Evolutionary conservation across 495 filamentous ascomycete genomes (phyloP).

Genomic region (Evernia prunastri): DNA sequence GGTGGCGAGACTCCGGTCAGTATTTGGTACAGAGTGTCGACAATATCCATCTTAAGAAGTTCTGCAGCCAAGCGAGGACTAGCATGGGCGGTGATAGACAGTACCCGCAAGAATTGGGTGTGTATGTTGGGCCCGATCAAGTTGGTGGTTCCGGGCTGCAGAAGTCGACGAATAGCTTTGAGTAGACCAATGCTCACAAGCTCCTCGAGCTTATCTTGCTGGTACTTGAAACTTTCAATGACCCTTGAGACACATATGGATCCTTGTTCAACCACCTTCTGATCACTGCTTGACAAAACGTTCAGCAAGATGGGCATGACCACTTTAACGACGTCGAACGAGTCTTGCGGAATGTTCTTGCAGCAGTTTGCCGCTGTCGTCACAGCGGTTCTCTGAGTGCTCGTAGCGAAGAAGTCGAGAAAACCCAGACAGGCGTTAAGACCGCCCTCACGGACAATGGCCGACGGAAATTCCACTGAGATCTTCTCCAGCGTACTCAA

Average conservation of each 20-base stretch:
- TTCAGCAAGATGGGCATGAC: constrained; percentile 93
- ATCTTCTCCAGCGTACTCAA: constrained; percentile 96
- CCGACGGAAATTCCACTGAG: constrained; percentile 90
- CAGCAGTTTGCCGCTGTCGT: constrained; percentile 98
- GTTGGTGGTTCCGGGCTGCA: constrained; percentile 92
- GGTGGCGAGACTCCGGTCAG: constrained; percentile 93
- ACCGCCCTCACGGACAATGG: constrained; percentile 93
- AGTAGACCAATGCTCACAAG: constrained; percentile 83
- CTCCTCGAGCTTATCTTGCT: constrained; percentile 81
- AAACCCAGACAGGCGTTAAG: constrained; percentile 89
- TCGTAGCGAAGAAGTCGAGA: constrained; percentile 95
- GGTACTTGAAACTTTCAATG: constrained; percentile 89
- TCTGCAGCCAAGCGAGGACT: constrained; percentile 84
- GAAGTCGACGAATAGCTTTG: constrained; percentile 76
- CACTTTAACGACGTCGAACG: constrained; percentile 78
- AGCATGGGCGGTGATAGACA: constrained; percentile 80
- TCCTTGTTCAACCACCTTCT: constrained; percentile 93
- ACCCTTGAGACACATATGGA: constrained; percentile 95
- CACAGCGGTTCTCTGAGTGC: constrained; percentile 92
- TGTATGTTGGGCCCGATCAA: constrained; percentile 92
- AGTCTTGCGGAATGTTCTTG: constrained; percentile 89
- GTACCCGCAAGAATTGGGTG: constrained; percentile 87
- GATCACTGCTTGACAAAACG: constrained; percentile 85
- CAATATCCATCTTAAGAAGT: constrained; percentile 92
- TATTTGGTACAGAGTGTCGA: constrained; percentile 97